Evolutionary conservation across 495 filamentous ascomycete genomes (phyloP).

Genomic region (Hypomontagnella monticulosa): DNA sequence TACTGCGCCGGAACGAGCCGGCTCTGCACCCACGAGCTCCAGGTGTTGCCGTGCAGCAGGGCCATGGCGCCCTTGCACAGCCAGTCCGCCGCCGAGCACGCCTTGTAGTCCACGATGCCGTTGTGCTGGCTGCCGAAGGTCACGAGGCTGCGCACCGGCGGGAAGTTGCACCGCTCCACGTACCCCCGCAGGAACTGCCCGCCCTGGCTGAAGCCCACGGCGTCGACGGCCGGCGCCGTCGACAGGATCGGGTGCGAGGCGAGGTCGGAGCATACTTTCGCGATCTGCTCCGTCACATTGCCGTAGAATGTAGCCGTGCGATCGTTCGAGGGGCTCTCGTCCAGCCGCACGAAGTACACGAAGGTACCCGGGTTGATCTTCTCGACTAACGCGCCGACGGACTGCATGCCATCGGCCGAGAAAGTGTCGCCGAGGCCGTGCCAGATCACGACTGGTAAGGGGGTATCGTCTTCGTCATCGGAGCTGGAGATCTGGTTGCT

Average conservation of each 20-base stretch:
- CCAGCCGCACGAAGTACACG: constrained; percentile 82
- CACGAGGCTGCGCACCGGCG: constrained; percentile 81
- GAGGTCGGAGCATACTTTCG: constrained; percentile 81
- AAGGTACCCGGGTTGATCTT: constrained; percentile 81
- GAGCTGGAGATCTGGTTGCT: constrained; percentile 17
- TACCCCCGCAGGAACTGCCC: constrained; percentile 96
- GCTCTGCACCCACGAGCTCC: constrained; percentile 77
- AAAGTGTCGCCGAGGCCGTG: constrained; percentile 80
- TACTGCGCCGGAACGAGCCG: constrained; percentile 94
- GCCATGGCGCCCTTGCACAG: constrained; percentile 80
- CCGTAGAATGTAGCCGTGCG: constrained; percentile 88
- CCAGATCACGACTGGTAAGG: constrained; percentile 91
- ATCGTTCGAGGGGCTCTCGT: constrained; percentile 71
- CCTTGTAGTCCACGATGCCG: constrained; percentile 84
- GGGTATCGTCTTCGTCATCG: constrained; percentile 62
- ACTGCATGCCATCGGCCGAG: constrained; percentile 74
- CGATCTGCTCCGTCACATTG: constrained; percentile 84
- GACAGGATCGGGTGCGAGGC: constrained; percentile 79
- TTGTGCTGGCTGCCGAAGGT: constrained; percentile 96
- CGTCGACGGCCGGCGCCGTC: constrained; percentile 84
- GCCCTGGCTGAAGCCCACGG: constrained; percentile 93
- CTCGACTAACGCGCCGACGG: constrained; percentile 73
- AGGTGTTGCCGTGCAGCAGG: constrained; percentile 76
- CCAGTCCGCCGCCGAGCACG: constrained; percentile 72
- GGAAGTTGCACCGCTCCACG: constrained; percentile 86